These are phyloP conservation scores for Geotrichum klebahnii DNA, from an alignment of 1,139 yeast genomes.

Conservation along the genomic window DNA sequence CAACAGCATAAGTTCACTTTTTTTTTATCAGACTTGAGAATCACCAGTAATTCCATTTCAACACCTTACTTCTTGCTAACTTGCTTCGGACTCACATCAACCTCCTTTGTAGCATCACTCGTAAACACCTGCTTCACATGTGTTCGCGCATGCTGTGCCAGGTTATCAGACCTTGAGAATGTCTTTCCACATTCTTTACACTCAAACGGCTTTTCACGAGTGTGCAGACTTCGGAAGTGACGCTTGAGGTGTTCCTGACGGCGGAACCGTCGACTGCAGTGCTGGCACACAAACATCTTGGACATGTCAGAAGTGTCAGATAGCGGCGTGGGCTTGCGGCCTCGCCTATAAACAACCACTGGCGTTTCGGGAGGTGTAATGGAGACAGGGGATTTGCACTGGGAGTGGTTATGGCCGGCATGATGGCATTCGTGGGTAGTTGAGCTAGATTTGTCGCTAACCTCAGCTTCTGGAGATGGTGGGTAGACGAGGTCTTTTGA, in stretches of 20 bases:
- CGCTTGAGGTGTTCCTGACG: constrained; percentile 78
- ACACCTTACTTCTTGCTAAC: not conserved
- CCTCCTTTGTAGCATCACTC: no score
- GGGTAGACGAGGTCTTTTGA: not conserved
- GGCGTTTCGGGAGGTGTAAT: not conserved
- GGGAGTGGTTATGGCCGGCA: not conserved
- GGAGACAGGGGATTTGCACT: not conserved
- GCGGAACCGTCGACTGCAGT: constrained; percentile 47
- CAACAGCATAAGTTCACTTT: no score
- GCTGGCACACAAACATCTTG: constrained; percentile 36
- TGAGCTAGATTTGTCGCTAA: not conserved
- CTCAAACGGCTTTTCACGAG: constrained; percentile 69
- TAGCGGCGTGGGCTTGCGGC: constrained; percentile 33
- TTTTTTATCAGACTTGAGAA: no score
- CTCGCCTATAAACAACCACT: constrained; percentile 28
- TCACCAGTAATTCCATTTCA: not conserved
- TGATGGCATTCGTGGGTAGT: not conserved
- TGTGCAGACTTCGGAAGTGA: constrained; percentile 66
- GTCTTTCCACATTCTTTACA: constrained; percentile 66
- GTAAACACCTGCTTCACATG: no score
- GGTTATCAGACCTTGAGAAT: constrained; percentile 71
- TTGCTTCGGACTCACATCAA: not conserved
- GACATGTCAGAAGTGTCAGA: constrained; percentile 27
- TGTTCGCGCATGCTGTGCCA: constrained; percentile 69
- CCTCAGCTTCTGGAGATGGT: not conserved